Evolutionary conservation across 805 yeast species (phyloP).

Genomic region (Candida sithepensis): DNA sequence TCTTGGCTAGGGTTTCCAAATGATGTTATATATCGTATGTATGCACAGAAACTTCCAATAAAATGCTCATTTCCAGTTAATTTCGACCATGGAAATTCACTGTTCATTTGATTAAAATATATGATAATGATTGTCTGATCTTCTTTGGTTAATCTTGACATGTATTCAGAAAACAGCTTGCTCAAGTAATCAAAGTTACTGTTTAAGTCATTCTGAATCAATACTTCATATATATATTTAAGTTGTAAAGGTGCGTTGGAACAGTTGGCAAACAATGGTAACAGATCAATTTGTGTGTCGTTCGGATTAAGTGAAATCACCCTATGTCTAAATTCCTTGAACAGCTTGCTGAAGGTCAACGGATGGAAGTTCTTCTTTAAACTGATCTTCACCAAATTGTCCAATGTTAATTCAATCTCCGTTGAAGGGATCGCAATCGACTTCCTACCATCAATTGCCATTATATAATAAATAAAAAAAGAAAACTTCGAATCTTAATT

Average conservation of each 20-base stretch:
- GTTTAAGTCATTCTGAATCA: slow-evolving; percentile 24
- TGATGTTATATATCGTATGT: slow-evolving; percentile 5
- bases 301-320: slow-evolving; percentile 2
- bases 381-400: slow-evolving; percentile 20
- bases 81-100: slow-evolving; percentile 23
- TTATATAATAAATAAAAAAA: background rate
- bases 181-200: slow-evolving; percentile 24
- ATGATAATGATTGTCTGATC: slow-evolving; percentile 25
- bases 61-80: slow-evolving; percentile 13
- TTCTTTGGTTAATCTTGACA: slow-evolving; percentile 5
- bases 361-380: slow-evolving; percentile 23
- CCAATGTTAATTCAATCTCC: slow-evolving; percentile 20
- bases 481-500: too few relatives aligned
- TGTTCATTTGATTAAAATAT: slow-evolving; percentile 24
- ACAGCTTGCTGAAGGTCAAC: slow-evolving; percentile 23
- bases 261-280: slow-evolving; percentile 17
- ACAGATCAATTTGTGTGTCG: slow-evolving; percentile 12
- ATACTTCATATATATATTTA: slow-evolving; percentile 26
- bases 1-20: slow-evolving; percentile 2
- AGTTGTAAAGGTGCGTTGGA: slow-evolving; percentile 20
- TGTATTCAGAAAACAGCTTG: slow-evolving; percentile 17
- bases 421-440: slow-evolving; percentile 18
- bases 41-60: slow-evolving; percentile 13
- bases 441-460: slow-evolving; percentile 5
- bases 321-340: slow-evolving; percentile 26